phyloP scores from a whole-genome alignment of 1,284 basidiomycete species.

The Vanrija sp. region DNA sequence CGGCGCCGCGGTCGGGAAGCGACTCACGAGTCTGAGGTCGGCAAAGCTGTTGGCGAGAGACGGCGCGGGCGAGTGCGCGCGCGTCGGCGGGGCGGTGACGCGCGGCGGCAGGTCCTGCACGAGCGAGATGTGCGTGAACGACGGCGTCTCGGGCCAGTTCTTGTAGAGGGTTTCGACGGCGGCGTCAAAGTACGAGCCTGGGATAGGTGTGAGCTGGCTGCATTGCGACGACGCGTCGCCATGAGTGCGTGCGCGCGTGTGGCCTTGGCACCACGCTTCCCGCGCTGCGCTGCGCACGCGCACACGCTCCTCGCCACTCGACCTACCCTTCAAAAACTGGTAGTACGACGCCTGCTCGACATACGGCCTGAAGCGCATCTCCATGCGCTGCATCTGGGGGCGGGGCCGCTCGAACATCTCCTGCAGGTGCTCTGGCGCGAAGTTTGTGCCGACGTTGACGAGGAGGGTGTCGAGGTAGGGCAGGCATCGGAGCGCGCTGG shows the following conservation, averaged over 20 bases:
- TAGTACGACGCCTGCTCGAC: conserved; percentile 49
- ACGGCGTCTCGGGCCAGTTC: conserved; percentile 37
- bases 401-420: conserved; percentile 45
- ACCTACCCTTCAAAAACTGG: conserved; percentile 47
- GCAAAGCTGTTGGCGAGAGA: conserved; percentile 9
- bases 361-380: conserved; percentile 49
- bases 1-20: background rate
- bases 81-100: conserved; percentile 38
- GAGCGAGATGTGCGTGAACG: conserved; percentile 52
- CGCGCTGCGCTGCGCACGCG: background rate
- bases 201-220: conserved; percentile 1
- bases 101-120: conserved; percentile 49
- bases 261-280: background rate
- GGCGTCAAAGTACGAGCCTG: conserved; percentile 50
- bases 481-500: conserved; percentile 41
- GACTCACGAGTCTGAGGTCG: conserved; percentile 14
- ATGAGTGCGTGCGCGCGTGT: too few species aligned
- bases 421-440: conserved; percentile 49
- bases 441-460: conserved; percentile 50
- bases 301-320: conserved; percentile 1
- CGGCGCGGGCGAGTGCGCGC: conserved; percentile 8
- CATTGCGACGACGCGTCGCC: too few species aligned
- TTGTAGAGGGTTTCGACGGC: conserved; percentile 45
- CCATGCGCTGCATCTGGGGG: conserved; percentile 35
- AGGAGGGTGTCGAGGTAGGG: conserved; percentile 35